Conservation (phyloP, 1,284 basidiomycete species). For the Phylloboletellus chloephorus region DNA sequence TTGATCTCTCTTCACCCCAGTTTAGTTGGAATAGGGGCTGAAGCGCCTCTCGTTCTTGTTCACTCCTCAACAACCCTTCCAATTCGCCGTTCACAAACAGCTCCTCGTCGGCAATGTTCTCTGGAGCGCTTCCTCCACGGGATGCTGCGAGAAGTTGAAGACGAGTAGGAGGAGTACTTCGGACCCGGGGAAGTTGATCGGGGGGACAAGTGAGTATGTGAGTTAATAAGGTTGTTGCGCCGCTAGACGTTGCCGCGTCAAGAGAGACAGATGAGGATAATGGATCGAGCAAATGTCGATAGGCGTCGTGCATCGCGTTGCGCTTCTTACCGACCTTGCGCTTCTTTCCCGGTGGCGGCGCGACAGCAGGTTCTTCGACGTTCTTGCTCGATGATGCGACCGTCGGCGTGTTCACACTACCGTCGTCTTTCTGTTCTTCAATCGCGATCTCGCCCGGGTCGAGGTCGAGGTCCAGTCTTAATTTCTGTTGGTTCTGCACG, state of each 20-base stretch:
- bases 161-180: conserved; percentile 44
- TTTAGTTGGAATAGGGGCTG: conserved; percentile 31
- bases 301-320: conserved; percentile 40
- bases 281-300: conserved; percentile 54
- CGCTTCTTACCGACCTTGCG: conserved; percentile 36
- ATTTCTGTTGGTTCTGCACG: conserved; percentile 32
- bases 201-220: conserved; percentile 52
- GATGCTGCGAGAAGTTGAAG: conserved; percentile 52
- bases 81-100: conserved; percentile 41
- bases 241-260: conserved; percentile 8
- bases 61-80: conserved; percentile 36
- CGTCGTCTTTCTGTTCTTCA: conserved; percentile 30
- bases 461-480: conserved; percentile 37
- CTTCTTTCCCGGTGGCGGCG: conserved; percentile 32
- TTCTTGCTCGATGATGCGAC: conserved; percentile 8
- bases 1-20: conserved; percentile 27
- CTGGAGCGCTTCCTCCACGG: conserved; percentile 42
- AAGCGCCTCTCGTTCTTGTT: conserved; percentile 34
- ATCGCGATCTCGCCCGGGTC: conserved; percentile 29
- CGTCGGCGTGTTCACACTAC: conserved; percentile 1
- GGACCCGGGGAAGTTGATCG: conserved; percentile 17
- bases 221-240: conserved; percentile 27
- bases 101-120: conserved; percentile 39
- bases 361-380: not conserved
- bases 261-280: conserved; percentile 24